Conservation (phyloP, 2,329 filamentous ascomycete genomes). For the Hypoxylon sp. region DNA sequence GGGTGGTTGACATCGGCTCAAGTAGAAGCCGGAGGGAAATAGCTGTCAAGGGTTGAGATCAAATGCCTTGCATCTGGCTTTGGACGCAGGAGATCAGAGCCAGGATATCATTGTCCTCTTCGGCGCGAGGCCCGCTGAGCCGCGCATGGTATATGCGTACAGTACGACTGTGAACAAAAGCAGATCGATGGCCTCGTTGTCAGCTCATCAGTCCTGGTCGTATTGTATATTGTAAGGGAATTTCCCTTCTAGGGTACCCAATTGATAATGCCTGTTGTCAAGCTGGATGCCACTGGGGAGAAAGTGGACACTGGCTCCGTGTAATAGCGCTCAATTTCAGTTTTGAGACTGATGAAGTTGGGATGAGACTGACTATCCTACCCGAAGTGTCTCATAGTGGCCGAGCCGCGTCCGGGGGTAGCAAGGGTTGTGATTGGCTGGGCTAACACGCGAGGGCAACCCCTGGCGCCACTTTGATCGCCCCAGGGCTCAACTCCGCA, state of each 20-base stretch:
- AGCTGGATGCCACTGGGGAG: slow-evolving; percentile 14
- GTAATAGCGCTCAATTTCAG: slow-evolving; percentile 43
- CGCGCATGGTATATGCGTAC: slow-evolving; percentile 17
- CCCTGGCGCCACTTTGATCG: slow-evolving; percentile 42
- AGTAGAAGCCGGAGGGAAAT: slow-evolving; percentile 42
- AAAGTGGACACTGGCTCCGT: slow-evolving; percentile 30
- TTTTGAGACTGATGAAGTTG: slow-evolving; percentile 48
- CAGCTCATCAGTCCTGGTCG: slow-evolving; percentile 28
- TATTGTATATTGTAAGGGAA: neutral
- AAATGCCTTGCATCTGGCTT: slow-evolving; percentile 26
- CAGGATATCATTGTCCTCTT: slow-evolving; percentile 33
- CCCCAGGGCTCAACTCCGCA: slow-evolving; percentile 35
- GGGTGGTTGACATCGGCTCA: slow-evolving; percentile 36
- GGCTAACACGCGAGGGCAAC: slow-evolving; percentile 19
- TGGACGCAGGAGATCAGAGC: slow-evolving; percentile 34
- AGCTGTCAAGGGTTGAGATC: slow-evolving; percentile 21
- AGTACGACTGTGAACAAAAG: slow-evolving; percentile 22
- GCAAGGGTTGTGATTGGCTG: slow-evolving; percentile 38
- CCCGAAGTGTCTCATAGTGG: slow-evolving; percentile 49
- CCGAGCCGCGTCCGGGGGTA: slow-evolving; percentile 48
- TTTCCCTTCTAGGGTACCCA: slow-evolving; percentile 26
- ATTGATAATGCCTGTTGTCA: slow-evolving; percentile 30
- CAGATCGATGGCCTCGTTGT: slow-evolving; percentile 27
- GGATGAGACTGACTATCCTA: slow-evolving; percentile 54
- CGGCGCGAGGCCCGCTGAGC: slow-evolving; percentile 36